A percentile compares a stretch with the other conserved stretches of the same genome.
These are phyloP conservation scores for Naganishia vishniacii DNA, from an alignment of 768 basidiomycete genomes.

Conservation along the genomic window DNA sequence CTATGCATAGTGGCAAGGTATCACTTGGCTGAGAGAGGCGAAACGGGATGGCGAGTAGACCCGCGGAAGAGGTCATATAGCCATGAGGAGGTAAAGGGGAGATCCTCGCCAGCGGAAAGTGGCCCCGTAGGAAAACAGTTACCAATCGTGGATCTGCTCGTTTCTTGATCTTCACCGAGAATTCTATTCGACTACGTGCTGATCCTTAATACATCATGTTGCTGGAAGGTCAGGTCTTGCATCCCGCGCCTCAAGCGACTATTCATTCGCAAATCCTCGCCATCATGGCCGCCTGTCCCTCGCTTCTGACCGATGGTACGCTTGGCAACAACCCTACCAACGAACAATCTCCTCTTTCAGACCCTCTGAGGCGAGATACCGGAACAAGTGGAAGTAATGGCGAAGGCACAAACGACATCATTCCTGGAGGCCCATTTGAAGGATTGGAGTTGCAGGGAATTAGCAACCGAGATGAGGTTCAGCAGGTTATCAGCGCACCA, in stretches of 20 bases:
- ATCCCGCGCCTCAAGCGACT: no score
- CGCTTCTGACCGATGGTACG: background rate
- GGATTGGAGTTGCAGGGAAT: background rate
- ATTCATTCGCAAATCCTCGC: background rate
- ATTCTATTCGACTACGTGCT: background rate
- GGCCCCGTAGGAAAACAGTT: no score
- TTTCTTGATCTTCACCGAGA: background rate
- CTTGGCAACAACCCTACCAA: background rate
- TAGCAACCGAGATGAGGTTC: background rate
- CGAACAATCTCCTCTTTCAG: background rate
- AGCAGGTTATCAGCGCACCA: background rate
- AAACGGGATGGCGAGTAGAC: no score
- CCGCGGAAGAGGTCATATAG: no score
- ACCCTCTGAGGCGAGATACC: background rate
- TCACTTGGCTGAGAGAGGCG: no score
- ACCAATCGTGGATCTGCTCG: no score
- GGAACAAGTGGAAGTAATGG: background rate
- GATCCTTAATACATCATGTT: background rate
- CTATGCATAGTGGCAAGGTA: no score
- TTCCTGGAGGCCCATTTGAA: constrained; percentile 12
- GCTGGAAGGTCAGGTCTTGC: no score
- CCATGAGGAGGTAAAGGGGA: no score
- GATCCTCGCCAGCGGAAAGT: no score
- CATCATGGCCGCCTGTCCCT: background rate
- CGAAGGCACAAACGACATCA: constrained; percentile 3